Conservation (phyloP, 139 green algal genomes). For the Chlorella sp. region DNA sequence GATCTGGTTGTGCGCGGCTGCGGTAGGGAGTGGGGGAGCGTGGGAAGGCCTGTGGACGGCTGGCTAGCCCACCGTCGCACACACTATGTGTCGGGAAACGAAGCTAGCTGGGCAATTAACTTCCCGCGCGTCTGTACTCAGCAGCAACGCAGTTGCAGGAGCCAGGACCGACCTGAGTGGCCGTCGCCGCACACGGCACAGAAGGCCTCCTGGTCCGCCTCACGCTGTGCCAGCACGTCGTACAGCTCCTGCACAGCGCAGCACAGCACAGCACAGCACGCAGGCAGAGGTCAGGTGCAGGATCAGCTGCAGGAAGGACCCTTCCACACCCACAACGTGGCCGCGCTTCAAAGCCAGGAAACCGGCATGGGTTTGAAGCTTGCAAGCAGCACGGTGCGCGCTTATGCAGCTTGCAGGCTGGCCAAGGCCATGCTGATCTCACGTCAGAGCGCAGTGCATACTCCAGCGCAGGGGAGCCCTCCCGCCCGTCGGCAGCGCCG, state of each 20-base stretch:
- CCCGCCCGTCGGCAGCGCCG: not conserved
- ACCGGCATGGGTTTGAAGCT: no score
- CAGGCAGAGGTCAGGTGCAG: no score
- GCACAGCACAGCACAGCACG: no score
- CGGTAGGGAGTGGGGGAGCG: not conserved
- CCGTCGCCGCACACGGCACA: conserved; percentile 90
- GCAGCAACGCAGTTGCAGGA: not conserved
- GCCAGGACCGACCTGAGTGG: conserved; percentile 32
- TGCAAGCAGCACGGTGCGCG: not conserved
- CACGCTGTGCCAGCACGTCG: conserved; percentile 50
- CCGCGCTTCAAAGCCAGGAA: no score
- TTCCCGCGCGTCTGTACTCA: not conserved
- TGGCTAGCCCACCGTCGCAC: no score
- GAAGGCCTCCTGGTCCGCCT: conserved; percentile 80
- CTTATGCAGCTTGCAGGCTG: not conserved
- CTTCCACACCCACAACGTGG: no score
- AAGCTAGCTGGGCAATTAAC: not conserved
- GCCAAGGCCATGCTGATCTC: not conserved
- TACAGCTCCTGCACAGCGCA: conserved; percentile 25
- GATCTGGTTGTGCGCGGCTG: conserved; percentile 81
- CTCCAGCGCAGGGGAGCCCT: conserved; percentile 17
- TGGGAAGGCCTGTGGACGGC: not conserved
- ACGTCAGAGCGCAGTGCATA: conserved; percentile 29
- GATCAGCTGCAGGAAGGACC: no score
- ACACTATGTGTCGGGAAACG: not conserved